These are phyloP conservation scores for Helianthus tuberosus DNA, from an alignment of 129 eudicot species.

Conservation along the genomic window DNA sequence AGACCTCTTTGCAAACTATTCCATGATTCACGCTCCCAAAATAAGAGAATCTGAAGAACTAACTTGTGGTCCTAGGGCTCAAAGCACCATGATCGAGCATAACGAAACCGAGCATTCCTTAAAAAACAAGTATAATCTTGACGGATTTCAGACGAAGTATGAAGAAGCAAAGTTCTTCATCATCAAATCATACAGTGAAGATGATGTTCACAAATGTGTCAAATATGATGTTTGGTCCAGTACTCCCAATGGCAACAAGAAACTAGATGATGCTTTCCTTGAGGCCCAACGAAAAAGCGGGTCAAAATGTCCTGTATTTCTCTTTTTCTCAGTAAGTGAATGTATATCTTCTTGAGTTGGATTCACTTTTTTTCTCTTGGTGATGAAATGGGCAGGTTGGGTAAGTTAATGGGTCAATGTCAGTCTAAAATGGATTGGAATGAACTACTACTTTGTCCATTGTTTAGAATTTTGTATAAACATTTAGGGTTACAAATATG, in stretches of 20 bases:
- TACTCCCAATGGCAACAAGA: slow-evolving; percentile 85
- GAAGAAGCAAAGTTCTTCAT: slow-evolving; percentile 72
- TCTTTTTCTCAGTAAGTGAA: slow-evolving; percentile 75
- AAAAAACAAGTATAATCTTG: slow-evolving; percentile 56
- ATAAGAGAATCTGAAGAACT: slow-evolving; percentile 61
- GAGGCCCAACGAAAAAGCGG: slow-evolving; percentile 57
- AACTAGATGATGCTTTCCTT: slow-evolving; percentile 65
- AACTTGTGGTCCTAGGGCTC: slow-evolving; percentile 85
- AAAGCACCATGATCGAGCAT: slow-evolving; percentile 35
- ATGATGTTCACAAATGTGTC: slow-evolving; percentile 82
- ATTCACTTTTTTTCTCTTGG: not conserved
- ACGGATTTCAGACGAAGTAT: slow-evolving; percentile 60
- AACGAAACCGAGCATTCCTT: slow-evolving; percentile 32
- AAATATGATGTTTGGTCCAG: slow-evolving; percentile 97
- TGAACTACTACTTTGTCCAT: not conserved
- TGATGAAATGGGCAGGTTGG: not conserved
- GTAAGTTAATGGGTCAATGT: not conserved
- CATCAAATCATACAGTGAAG: slow-evolving; percentile 95
- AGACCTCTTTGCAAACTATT: slow-evolving; percentile 43
- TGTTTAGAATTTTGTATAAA: not conserved
- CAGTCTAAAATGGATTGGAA: not conserved
- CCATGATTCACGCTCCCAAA: slow-evolving; percentile 40
- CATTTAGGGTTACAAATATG: not conserved
- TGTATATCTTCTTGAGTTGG: not conserved
- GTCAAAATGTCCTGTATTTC: slow-evolving; percentile 67